Evolutionary conservation across 306 rosid species (phyloP).

Genomic region (Pyrus pyrifolia): DNA sequence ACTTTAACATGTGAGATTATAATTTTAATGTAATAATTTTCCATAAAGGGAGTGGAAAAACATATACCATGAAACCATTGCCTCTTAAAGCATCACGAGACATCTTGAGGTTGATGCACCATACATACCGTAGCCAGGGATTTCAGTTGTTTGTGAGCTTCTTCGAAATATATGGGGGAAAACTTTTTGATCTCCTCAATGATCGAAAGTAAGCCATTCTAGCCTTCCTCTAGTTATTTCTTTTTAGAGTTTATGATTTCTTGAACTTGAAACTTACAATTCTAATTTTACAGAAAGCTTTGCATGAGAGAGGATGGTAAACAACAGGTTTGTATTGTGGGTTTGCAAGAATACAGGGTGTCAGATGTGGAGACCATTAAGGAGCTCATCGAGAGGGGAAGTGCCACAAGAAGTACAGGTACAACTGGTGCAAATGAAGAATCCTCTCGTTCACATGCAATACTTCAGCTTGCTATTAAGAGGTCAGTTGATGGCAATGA

Average conservation of each 20-base stretch:
- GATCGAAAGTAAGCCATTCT: slow-evolving; percentile 70
- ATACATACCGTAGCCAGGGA: slow-evolving; percentile 85
- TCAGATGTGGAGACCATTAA: slow-evolving; percentile 91
- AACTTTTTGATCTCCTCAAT: slow-evolving; percentile 92
- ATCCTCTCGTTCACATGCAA: slow-evolving; percentile 98
- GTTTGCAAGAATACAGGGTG: slow-evolving; percentile 90
- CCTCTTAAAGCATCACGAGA: slow-evolving; percentile 94
- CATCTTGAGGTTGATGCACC: slow-evolving; percentile 94
- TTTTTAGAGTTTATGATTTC: slow-evolving; percentile 5
- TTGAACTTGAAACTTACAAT: slow-evolving; percentile 9
- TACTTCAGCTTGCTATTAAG: slow-evolving; percentile 96
- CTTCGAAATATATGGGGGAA: slow-evolving; percentile 98
- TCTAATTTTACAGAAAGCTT: slow-evolving; percentile 67
- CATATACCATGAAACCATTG: slow-evolving; percentile 93
- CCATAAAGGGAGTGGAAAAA: slow-evolving; percentile 88
- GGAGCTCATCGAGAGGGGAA: slow-evolving; percentile 94
- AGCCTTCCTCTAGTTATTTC: neutral
- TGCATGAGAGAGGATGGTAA: slow-evolving; percentile 99
- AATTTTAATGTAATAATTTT: neutral
- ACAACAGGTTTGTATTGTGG: slow-evolving; percentile 97
- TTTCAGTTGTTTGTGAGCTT: slow-evolving; percentile 91
- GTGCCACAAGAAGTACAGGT: slow-evolving; percentile 88
- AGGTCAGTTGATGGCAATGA: slow-evolving; percentile 74
- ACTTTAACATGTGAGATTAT: slow-evolving; percentile 1
- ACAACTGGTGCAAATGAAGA: slow-evolving; percentile 99